Evolutionary conservation across 495 filamentous ascomycete species (phyloP), one percentile per base, ranked within the genome.

Genomic region (Sordaria brevicollis): DNA sequence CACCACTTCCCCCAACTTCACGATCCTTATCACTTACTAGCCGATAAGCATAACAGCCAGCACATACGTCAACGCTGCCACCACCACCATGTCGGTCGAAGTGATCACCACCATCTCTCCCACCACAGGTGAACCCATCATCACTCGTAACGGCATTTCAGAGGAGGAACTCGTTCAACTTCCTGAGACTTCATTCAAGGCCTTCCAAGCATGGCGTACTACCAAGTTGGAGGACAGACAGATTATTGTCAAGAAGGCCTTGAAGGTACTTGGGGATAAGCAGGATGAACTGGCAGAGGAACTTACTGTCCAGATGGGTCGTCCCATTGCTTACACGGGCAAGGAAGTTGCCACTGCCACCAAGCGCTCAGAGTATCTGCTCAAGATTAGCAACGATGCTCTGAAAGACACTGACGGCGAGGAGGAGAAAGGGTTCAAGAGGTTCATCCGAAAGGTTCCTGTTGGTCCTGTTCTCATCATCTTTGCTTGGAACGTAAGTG

Each of bases 401-500:
- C 82, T 96, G 68, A 83, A 83, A 68, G 91, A 94, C 73, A 92
- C 92, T 0, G 84, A 87, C 19, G 94, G 94, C 0, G 92, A 96
- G 74, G 79, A 86, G 1, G 91, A 97, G 78, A 87, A 89, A 70
- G 93, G 93, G 0, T 96, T 96, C 84, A 93, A 90, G 81, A 83
- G 94, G 35, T 96, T 90, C 76, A 95, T 97, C 78, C 88, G 89
- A 74, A 94, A 95, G 75, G 87, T 90, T 15, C 92, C 94, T 1
- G 85, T 97, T 38, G 94, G 94, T 7, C 90, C 92, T 6, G 90
- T 92, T 34, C 82, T 97, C 67, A 86, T 96, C 73, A 86, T 97
- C 69, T 97, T 97, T 81, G 91, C 94, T 13, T 97, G 94, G 94
- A 97, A 97, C 78, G 93, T 93, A 80, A 79, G 91, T 85, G 21